Base-by-base conservation (phyloP, 352 stramenopile species). In the Phytopythium ostracodes region DNA sequence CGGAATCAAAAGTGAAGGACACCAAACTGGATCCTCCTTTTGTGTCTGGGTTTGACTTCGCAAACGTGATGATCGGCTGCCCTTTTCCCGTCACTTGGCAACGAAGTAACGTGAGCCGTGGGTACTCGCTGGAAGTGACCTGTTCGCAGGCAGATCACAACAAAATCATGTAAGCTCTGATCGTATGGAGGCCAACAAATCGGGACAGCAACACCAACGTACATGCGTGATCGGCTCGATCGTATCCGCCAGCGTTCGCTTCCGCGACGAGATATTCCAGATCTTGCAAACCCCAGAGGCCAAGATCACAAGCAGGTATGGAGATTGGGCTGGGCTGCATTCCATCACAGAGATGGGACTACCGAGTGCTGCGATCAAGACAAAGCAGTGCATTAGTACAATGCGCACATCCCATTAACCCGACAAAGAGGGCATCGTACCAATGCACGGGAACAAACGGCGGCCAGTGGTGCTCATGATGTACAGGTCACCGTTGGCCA, bases 41-140 rank as follows among this genome's bases (percentile, higher is more conserved):
- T 22, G 59, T 69, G 51, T 88, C 72, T 10, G 70, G 49, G 36
- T 77, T 86, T 4, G 81, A 79, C 50, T 91, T 74, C 20, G 84
- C 85, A 61, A 96, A 87, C n/a, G 87, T 94, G 38, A 96, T 68
- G n/a, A 93, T 84, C 4, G 87, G 84, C 52, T 89, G 77, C 8
- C 87, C 87, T 18, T 73, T 85, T 2, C 71, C 62, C 29, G 83
- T 93, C 29, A 96, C 72, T 55, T 86, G 75, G 57, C 80, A 90
- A 18, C 84, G 75, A 61, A 95, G 67, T 15, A 95, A 66, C 11
- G 87, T 94, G 29, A 91, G 52, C 24, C 79, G 76, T 14, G 70
- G 79, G 33, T 66, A 58, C 5, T 68, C 60, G n/a, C 35, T 60
- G 17, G 33, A 47, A 18, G 63, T 55, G 20, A 51, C 27, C 50